Percentiles rank a stretch among this genome's conserved stretches.
Conservation (phyloP, 176 grass and related monocot species). For the Stipa capillata region DNA sequence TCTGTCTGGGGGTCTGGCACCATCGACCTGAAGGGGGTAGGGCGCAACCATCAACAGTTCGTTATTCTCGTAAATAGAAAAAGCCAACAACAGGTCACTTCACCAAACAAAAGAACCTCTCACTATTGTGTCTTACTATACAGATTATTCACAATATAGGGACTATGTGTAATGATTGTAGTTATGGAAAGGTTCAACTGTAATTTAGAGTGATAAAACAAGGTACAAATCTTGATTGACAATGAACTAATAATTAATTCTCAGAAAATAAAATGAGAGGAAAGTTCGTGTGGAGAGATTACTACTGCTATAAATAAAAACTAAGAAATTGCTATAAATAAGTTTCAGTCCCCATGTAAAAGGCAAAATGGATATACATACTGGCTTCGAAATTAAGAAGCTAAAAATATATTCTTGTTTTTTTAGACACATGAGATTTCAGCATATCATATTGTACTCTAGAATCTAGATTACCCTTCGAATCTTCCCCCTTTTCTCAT, state of each 20-base stretch:
- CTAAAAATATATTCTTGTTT: neutral
- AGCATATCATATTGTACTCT: neutral
- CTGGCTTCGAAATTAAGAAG: too few species aligned
- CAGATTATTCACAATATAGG: neutral
- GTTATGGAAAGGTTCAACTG: neutral
- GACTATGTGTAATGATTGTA: neutral
- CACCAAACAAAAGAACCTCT: neutral
- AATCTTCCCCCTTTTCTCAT: conserved; percentile 37
- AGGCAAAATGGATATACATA: too few species aligned
- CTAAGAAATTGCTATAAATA: neutral
- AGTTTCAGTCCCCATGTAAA: neutral
- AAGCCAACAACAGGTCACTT: neutral
- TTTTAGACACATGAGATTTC: neutral
- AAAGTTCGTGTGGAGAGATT: neutral
- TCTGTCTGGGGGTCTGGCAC: conserved; percentile 25
- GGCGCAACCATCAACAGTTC: neutral
- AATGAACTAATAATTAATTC: neutral
- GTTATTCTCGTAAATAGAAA: neutral
- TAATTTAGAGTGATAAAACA: neutral
- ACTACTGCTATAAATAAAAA: too few species aligned
- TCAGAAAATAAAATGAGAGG: neutral
- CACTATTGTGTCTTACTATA: neutral
- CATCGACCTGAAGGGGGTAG: conserved; percentile 34
- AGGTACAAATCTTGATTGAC: neutral
- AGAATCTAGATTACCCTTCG: conserved; percentile 21